These are phyloP conservation scores for Ascomycota sp. DNA, from an alignment of 2,329 filamentous ascomycete genomes.

Conservation along the genomic window DNA sequence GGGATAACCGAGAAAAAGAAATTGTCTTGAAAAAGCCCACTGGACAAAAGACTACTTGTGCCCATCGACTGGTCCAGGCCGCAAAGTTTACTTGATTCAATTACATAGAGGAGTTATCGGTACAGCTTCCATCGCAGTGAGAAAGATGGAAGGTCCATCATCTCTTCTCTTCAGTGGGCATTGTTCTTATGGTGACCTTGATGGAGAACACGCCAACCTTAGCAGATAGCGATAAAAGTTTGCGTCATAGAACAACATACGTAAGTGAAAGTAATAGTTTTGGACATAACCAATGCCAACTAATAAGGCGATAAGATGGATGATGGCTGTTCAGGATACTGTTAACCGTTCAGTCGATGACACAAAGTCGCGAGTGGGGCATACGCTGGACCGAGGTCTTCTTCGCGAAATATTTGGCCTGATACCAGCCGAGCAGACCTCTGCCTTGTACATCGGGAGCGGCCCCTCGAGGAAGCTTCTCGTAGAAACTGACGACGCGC, in stretches of 20 bases:
- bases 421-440: constrained; percentile 73
- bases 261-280: constrained; percentile 99
- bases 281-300: constrained; percentile 76
- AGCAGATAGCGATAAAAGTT: not conserved
- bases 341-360: not conserved
- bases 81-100: no score
- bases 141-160: no score
- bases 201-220: not conserved
- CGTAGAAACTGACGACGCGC: constrained; percentile 94
- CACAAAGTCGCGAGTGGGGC: constrained; percentile 10
- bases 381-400: constrained; percentile 73
- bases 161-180: constrained; percentile 40
- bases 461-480: constrained; percentile 82
- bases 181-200: constrained; percentile 99
- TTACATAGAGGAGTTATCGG: no score
- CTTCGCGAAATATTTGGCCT: constrained; percentile 84
- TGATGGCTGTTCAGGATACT: constrained; percentile 38
- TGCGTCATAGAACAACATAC: constrained; percentile 34
- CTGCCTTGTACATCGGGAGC: constrained; percentile 65
- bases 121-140: no score
- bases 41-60: no score
- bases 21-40: no score
- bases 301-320: constrained; percentile 63
- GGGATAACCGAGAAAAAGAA: no score
- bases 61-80: no score